These are phyloP conservation scores for Ceratocystis papillata DNA, from an alignment of 2,329 filamentous ascomycete genomes.

Conservation along the genomic window DNA sequence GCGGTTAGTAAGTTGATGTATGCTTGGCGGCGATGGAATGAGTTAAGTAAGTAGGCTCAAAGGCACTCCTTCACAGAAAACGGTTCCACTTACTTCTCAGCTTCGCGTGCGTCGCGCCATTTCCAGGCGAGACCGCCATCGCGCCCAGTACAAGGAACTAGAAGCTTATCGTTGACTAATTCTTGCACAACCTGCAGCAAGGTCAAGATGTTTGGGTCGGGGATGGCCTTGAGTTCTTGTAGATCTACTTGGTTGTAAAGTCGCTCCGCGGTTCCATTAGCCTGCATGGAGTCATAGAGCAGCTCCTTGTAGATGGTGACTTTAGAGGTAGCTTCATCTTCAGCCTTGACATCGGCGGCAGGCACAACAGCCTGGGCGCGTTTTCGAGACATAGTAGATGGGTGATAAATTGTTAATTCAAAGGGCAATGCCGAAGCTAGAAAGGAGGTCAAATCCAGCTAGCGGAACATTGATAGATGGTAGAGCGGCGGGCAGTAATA, in stretches of 20 bases:
- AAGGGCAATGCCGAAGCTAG: neutral
- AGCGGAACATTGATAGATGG: neutral
- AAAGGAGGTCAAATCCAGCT: neutral
- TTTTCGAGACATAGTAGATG: conserved; percentile 20
- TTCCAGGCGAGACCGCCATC: conserved; percentile 44
- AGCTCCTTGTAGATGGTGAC: conserved; percentile 44
- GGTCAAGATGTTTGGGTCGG: conserved; percentile 44
- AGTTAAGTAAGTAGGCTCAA: neutral
- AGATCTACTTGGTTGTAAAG: conserved; percentile 51
- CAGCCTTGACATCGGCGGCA: conserved; percentile 18
- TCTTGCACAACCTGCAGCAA: conserved; percentile 47
- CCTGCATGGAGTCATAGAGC: conserved; percentile 46
- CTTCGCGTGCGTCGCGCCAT: conserved; percentile 48
- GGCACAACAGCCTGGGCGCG: conserved; percentile 11
- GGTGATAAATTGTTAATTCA: neutral
- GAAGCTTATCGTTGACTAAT: conserved; percentile 50
- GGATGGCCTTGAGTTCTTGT: conserved; percentile 46
- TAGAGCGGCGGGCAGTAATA: neutral
- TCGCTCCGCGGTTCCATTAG: conserved; percentile 38
- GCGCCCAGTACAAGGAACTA: conserved; percentile 39
- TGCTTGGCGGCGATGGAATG: neutral
- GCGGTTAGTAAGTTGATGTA: neutral
- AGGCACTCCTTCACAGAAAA: neutral
- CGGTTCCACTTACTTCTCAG: conserved; percentile 43
- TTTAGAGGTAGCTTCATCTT: conserved; percentile 32